Percentiles rank a stretch among this genome's conserved stretches.
These are phyloP conservation scores for Jacaranda copaia DNA, from an alignment of 257 asterid species.

Conservation along the genomic window DNA sequence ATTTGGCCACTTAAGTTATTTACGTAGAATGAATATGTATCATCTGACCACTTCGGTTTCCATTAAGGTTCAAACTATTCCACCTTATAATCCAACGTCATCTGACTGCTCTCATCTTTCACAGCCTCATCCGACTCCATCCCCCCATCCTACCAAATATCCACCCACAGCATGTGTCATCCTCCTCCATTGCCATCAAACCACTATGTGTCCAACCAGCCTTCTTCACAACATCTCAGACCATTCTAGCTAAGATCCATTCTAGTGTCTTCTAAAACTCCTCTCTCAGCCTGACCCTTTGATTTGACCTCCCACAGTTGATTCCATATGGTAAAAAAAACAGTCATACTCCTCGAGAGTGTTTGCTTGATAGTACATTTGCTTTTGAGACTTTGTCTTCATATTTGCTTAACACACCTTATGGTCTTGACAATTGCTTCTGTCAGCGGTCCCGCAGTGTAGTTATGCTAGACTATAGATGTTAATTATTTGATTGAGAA, in stretches of 20 bases:
- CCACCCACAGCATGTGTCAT: neutral
- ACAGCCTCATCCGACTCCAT: slow-evolving; percentile 2
- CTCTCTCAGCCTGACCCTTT: slow-evolving; percentile 17
- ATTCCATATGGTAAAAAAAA: slow-evolving; percentile 13
- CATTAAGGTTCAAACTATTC: neutral
- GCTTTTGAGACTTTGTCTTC: neutral
- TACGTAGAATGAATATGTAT: neutral
- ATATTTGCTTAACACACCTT: neutral
- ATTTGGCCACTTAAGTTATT: neutral
- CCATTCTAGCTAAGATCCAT: neutral
- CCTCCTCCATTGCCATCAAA: neutral
- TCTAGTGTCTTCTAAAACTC: slow-evolving; percentile 13
- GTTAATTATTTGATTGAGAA: neutral
- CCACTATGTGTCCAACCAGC: neutral
- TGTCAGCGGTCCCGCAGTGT: neutral
- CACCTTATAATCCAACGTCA: slow-evolving; percentile 13
- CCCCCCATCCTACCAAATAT: neutral
- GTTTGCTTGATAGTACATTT: neutral
- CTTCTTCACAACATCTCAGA: slow-evolving; percentile 8
- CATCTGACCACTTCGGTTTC: neutral
- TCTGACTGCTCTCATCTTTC: neutral
- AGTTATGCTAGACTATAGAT: neutral
- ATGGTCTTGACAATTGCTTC: neutral
- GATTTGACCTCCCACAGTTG: neutral
- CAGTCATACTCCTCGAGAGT: neutral